Evolutionary conservation across 2,329 filamentous ascomycete species (phyloP).

Genomic region (Aspergillus hortae): DNA sequence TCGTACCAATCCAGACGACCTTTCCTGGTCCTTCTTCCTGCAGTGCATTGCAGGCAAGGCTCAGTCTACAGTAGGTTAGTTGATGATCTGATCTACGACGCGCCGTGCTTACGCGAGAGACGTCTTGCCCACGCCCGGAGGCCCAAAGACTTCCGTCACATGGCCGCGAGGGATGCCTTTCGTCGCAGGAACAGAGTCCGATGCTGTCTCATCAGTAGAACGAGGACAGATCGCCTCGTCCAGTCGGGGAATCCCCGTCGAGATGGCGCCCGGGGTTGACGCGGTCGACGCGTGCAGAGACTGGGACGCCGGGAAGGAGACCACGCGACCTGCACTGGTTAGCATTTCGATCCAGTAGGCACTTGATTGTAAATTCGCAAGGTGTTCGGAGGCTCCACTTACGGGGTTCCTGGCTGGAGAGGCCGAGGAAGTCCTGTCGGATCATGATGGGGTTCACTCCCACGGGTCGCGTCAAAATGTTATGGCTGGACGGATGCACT

Average conservation of each 20-base stretch:
- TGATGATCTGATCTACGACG: background rate
- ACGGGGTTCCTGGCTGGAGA: conserved; percentile 30
- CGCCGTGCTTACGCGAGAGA: conserved; percentile 62
- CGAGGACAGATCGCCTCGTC: conserved; percentile 35
- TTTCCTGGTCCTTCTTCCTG: conserved; percentile 53
- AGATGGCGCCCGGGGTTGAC: conserved; percentile 18
- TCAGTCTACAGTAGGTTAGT: conserved; percentile 54
- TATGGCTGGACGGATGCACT: background rate
- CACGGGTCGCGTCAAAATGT: background rate
- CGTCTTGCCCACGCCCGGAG: conserved; percentile 82
- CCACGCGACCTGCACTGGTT: conserved; percentile 23
- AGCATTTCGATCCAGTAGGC: background rate
- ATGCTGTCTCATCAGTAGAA: conserved; percentile 12
- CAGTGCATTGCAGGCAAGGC: conserved; percentile 64
- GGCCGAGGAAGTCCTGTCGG: conserved; percentile 26
- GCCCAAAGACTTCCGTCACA: conserved; percentile 83
- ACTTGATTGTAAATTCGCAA: too few species aligned
- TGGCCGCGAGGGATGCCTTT: conserved; percentile 71
- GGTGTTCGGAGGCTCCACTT: conserved; percentile 8
- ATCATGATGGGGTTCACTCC: background rate
- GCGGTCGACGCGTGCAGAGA: conserved; percentile 28
- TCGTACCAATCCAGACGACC: conserved; percentile 81
- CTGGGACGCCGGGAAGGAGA: conserved; percentile 36
- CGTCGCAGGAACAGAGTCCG: conserved; percentile 7
- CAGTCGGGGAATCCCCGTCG: conserved; percentile 48